Evolutionary conservation across 768 basidiomycete species (phyloP), one percentile per base, ranked within the genome.

Genomic region (Rhodocollybia butyracea): DNA sequence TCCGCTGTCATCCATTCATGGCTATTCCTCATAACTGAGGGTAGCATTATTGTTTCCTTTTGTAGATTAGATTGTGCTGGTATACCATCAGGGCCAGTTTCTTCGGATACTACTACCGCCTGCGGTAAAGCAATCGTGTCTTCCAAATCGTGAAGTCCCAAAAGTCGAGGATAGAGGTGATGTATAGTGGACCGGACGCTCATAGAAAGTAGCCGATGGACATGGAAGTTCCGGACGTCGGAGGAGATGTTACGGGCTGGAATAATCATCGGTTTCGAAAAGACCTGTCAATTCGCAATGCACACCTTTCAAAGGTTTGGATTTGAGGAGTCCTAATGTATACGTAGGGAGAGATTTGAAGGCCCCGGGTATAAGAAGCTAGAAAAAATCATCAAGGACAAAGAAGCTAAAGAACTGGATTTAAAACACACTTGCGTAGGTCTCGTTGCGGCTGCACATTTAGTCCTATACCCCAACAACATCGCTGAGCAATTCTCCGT

Each of bases 351-450:
- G 79, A 1, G 88, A 79, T 64, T 88, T 87, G 77, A 94, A 94
- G 0, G 89, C 87, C 70, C 98, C 97, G 5, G 97, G 97, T 24
- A 99, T 83, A 58, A 99, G 89, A 58, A 99, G 71, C 96, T 99
- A 61, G 21, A 27, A 51, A 15, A 26, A 3, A 4, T 51, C 17
- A 6, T 12, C 30, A 8, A 10, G 27, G 17, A 12, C 5, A 27
- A 36, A 26, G 19, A 21, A 21, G n/a, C 29, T 31, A 46, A 40
- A 34, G 43, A 22, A 39, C 26, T 54, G 19, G 19, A 34, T 11
- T 17, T 17, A 50, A n/a, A 45, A 53, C 77, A 61, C 59, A 94
- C 96, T 76, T 98, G 96, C 5, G 89, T 87, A 0, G 79, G 72
- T 3, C 83, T 76, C 0, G 91, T 87, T 0, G 89, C 78, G 29